Conservation (phyloP, 192 early-diverging fungal species). For the Entrophospora sp. region DNA sequence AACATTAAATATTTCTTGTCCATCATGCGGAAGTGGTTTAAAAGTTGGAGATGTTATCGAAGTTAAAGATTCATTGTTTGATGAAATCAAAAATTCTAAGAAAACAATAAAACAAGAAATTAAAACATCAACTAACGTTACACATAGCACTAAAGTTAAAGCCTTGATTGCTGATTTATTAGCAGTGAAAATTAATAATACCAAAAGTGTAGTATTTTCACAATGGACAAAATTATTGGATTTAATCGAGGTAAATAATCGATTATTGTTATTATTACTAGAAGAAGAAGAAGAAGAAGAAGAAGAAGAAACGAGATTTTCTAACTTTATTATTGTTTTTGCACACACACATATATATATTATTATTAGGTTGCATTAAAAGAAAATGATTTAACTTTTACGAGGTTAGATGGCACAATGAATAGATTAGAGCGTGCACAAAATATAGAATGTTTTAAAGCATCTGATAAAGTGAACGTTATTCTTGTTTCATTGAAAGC, state of each 20-base stretch:
- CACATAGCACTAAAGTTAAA: constrained; percentile 44
- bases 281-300: too few relatives aligned
- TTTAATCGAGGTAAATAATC: constrained; percentile 48
- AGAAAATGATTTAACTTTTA: constrained; percentile 46
- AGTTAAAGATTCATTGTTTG: constrained; percentile 38
- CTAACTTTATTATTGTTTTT: too few relatives aligned
- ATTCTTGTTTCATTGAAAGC: constrained; percentile 64
- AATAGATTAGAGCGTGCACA: constrained; percentile 43
- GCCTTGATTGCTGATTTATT: constrained; percentile 38
- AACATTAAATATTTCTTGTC: constrained; percentile 30
- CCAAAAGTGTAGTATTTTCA: constrained; percentile 88
- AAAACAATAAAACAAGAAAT: too few relatives aligned
- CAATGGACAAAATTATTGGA: constrained; percentile 89
- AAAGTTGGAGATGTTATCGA: constrained; percentile 34
- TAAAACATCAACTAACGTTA: too few relatives aligned
- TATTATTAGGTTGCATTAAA: constrained; percentile 42
- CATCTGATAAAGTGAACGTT: constrained; percentile 37
- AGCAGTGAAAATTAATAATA: constrained; percentile 13
- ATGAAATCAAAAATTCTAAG: constrained; percentile 26
- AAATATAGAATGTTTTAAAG: constrained; percentile 51
- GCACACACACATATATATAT: constrained; percentile 22
- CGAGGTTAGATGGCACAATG: constrained; percentile 73
- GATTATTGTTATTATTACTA: neutral
- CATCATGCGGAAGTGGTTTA: constrained; percentile 30
- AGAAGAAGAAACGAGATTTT: too few relatives aligned